Evolutionary conservation across 352 stramenopile species (phyloP).

Genomic region (Phytophthora kernoviae): DNA sequence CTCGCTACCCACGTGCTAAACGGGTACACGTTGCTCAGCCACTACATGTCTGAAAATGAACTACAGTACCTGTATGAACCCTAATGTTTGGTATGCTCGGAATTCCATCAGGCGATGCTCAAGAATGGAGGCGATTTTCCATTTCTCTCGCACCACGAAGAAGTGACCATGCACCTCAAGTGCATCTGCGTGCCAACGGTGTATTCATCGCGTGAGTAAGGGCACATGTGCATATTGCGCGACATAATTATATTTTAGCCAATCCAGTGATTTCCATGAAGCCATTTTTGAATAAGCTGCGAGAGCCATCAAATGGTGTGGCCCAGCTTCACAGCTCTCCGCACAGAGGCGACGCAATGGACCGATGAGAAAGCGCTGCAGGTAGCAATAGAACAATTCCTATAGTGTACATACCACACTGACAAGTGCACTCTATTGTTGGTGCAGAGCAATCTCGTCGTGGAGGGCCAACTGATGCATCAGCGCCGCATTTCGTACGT

Average conservation of each 20-base stretch:
- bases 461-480: conserved; percentile 81
- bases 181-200: conserved; percentile 66
- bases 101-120: conserved; percentile 53
- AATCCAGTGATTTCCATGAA: conserved; percentile 1
- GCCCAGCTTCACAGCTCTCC: conserved; percentile 57
- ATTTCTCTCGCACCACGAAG: conserved; percentile 74
- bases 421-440: not conserved
- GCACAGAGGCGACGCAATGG: conserved; percentile 36
- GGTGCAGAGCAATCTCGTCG: conserved; percentile 39
- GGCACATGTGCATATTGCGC: not conserved
- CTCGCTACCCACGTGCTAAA: conserved; percentile 60
- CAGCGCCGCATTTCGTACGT: conserved; percentile 71
- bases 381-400: conserved; percentile 1
- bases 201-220: conserved; percentile 44
- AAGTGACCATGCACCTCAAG: conserved; percentile 80
- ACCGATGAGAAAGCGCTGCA: conserved; percentile 24
- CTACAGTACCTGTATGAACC: too few relatives aligned
- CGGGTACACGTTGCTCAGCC: conserved; percentile 31
- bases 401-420: not conserved
- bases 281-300: not conserved
- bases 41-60: too few relatives aligned
- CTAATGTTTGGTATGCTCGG: conserved; percentile 1
- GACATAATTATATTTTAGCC: not conserved
- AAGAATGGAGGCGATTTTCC: conserved; percentile 71
- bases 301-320: conserved; percentile 44